Evolutionary conservation across 2,329 filamentous ascomycete species (phyloP), one percentile per base, ranked within the genome.

Genomic region (Penicillium griseofulvum): DNA sequence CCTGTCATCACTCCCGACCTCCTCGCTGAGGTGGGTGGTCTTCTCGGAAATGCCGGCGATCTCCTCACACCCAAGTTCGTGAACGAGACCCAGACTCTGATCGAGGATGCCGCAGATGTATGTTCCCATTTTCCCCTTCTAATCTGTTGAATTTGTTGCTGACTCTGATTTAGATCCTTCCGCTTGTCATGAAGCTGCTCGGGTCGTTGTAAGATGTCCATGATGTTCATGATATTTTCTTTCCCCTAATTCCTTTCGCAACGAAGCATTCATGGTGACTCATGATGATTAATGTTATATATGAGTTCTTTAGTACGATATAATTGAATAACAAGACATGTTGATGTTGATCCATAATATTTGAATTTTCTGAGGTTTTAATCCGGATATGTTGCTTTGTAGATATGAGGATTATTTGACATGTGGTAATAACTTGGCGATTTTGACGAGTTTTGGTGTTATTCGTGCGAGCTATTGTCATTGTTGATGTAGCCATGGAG

Each of bases 61-160:
- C 64, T 69, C 26, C 61, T 70, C 26, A 67, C 62, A 2, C 55
- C 54, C 43, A 63, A 64, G 38, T 69, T 70, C 44, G 65, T 69
- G 26, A 69, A 70, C 29, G 63, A 70, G 57, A 69, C 67, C 8
- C 58, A 62, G 39, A 53, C 61, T 12, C 49, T 67, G 45, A 62
- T 70, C 44, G 66, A 69, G 50, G 63, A 67, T 56, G 63, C 62
- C 56, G 65, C 68, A 16, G 28, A 29, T 11, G 28, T 29, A 29
- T 29, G 28, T 29, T 29, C 28, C 28, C 28, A 29, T 29, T 29
- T 29, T 11, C 10, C 28, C 10, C 11, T 10, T 11, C 28, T 43
- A 26, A 33, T 17, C 16, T 16, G 4, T 31, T 52, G 34, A 29
- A 51, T 19, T 14, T 22, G 37, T 51, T 19, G 38, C 61, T 64